Conservation (phyloP, 2,329 filamentous ascomycete genomes). For the Aspergillus melleus region DNA sequence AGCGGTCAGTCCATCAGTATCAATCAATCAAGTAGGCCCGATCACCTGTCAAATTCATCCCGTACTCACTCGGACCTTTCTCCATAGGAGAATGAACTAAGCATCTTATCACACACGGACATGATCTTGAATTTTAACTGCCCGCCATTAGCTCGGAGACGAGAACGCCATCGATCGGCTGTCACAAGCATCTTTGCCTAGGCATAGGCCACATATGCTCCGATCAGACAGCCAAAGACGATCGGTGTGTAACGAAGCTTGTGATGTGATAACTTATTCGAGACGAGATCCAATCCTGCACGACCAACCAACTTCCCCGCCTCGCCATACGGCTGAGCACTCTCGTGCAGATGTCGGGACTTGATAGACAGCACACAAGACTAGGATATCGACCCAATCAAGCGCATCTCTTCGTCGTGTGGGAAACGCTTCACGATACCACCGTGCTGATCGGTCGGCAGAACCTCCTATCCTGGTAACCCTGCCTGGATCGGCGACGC, state of each 20-base stretch:
- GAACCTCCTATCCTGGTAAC: slow-evolving; percentile 14
- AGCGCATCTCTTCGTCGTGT: not conserved
- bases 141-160: not conserved
- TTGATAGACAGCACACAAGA: not conserved
- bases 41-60: no score
- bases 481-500: not conserved
- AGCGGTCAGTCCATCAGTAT: not conserved
- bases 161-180: not conserved
- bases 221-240: not conserved
- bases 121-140: not conserved
- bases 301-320: not conserved
- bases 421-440: not conserved
- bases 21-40: not conserved
- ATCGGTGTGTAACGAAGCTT: not conserved
- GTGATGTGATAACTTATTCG: not conserved
- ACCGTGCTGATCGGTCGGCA: slow-evolving; percentile 14
- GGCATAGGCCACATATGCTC: not conserved
- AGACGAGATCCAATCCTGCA: not conserved
- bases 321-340: not conserved
- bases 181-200: not conserved
- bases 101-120: not conserved
- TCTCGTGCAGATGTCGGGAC: not conserved
- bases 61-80: no score
- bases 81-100: not conserved
- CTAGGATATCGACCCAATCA: not conserved